phyloP scores from a whole-genome alignment of 148 eudicot genomes.

The Spergularia bocconei region DNA sequence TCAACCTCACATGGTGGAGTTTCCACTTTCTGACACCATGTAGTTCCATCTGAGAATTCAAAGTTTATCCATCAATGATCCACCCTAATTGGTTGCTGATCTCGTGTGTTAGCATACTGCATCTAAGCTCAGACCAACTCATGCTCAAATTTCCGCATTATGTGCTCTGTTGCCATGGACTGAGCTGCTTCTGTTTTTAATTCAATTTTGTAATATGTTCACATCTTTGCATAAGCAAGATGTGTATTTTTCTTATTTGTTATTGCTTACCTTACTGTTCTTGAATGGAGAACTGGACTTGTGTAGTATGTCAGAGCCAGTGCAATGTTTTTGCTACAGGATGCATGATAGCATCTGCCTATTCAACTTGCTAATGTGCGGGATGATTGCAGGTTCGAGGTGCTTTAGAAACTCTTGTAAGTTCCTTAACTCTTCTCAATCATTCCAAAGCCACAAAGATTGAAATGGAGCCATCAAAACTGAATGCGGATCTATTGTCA shows the following conservation, averaged over 20 bases:
- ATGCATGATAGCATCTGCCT: not conserved
- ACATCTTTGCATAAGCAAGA: not conserved
- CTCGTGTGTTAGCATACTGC: not conserved
- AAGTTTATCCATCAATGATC: not conserved
- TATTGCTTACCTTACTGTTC: not conserved
- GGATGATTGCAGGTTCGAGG: conserved; percentile 73
- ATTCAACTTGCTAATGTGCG: conserved; percentile 6
- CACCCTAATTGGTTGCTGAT: not conserved
- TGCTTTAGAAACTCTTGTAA: conserved; percentile 90
- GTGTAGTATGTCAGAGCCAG: not conserved
- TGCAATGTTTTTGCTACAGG: not conserved
- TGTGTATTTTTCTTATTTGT: not conserved
- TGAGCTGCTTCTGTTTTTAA: not conserved
- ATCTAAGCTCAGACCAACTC: not conserved
- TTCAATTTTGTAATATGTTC: not conserved
- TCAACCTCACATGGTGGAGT: not conserved
- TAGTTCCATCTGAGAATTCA: not conserved
- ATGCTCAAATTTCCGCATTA: not conserved
- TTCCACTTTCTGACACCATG: conserved; percentile 9
- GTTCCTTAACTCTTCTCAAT: conserved; percentile 86
- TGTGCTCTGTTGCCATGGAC: not conserved
- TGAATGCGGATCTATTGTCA: conserved; percentile 90
- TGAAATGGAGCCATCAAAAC: conserved; percentile 81
- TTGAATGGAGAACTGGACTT: not conserved
- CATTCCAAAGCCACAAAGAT: conserved; percentile 53